Conservation (phyloP, 2,329 filamentous ascomycete species). For the Stemphylium vesicarium region DNA sequence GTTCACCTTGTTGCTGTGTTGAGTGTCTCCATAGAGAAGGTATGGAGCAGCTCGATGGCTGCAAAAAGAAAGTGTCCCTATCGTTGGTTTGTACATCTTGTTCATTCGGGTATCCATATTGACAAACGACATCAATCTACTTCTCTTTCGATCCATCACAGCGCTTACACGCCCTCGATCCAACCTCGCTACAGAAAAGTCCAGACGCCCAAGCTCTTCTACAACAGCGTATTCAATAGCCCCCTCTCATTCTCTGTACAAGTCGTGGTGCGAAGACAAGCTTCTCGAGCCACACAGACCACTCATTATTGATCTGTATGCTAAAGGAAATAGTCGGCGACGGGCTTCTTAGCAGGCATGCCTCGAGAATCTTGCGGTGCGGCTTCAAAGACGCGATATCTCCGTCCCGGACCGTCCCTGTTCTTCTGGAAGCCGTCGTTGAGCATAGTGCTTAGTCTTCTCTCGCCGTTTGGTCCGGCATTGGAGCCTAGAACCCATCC, state of each 20-base stretch:
- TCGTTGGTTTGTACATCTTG: not conserved
- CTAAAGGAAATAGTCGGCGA: conserved; percentile 91
- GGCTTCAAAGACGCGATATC: conserved; percentile 95
- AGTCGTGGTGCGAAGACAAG: not conserved
- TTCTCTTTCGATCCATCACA: not conserved
- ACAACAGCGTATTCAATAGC: not conserved
- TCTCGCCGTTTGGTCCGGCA: conserved; percentile 42
- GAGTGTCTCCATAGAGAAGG: too few species aligned
- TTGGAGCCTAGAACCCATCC: conserved; percentile 47
- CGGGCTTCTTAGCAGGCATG: conserved; percentile 98
- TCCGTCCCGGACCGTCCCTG: conserved; percentile 75
- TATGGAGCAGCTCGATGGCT: too few species aligned
- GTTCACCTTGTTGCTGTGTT: too few species aligned
- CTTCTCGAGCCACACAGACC: not conserved
- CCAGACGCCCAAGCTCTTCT: conserved; percentile 7
- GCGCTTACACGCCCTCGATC: not conserved
- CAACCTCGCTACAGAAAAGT: conserved; percentile 1
- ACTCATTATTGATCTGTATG: not conserved
- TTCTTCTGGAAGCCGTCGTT: conserved; percentile 52
- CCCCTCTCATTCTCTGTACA: not conserved
- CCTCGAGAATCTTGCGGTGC: conserved; percentile 94
- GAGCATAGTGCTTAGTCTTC: conserved; percentile 47
- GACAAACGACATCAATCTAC: not conserved
- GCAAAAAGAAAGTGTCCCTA: not conserved
- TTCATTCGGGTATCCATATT: conserved; percentile 5